Evolutionary conservation across 495 filamentous ascomycete genomes (phyloP).

Genomic region (Cercophora scortea): DNA sequence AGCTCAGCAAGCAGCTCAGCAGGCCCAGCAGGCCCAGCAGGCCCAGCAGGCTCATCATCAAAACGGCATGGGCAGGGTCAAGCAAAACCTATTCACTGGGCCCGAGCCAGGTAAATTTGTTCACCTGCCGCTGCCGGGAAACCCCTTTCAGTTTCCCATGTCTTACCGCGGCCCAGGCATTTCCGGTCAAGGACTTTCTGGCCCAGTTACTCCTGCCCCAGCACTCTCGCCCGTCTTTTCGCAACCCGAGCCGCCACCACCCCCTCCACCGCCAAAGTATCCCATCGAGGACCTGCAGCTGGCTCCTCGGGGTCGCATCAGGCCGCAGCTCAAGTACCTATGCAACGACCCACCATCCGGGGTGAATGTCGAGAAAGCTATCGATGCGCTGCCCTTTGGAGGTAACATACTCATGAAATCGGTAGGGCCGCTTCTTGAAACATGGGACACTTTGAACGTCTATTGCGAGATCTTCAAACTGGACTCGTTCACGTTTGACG

Average conservation of each 20-base stretch:
- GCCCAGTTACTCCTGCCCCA: too few species aligned
- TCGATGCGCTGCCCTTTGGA: constrained; percentile 15
- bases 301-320: constrained; percentile 47
- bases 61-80: constrained; percentile 27
- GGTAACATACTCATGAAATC: constrained; percentile 69
- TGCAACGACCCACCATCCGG: constrained; percentile 48
- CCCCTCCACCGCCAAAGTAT: constrained; percentile 80
- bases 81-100: constrained; percentile 28
- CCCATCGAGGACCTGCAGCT: constrained; percentile 92
- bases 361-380: background rate
- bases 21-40: constrained; percentile 27
- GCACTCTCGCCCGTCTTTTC: constrained; percentile 13
- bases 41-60: constrained; percentile 15
- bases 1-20: too few species aligned
- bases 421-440: constrained; percentile 73
- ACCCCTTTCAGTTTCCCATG: constrained; percentile 35
- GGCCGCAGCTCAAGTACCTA: constrained; percentile 73
- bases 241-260: constrained; percentile 48
- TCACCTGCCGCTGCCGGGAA: constrained; percentile 29
- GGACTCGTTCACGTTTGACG: constrained; percentile 96
- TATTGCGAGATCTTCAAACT: constrained; percentile 88
- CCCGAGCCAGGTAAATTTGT: constrained; percentile 29
- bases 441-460: constrained; percentile 93
- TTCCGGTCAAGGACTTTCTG: too few species aligned
- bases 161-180: constrained; percentile 15